phyloP scores from a whole-genome alignment of 2,329 filamentous ascomycete species.

The Trichoderma sp. region DNA sequence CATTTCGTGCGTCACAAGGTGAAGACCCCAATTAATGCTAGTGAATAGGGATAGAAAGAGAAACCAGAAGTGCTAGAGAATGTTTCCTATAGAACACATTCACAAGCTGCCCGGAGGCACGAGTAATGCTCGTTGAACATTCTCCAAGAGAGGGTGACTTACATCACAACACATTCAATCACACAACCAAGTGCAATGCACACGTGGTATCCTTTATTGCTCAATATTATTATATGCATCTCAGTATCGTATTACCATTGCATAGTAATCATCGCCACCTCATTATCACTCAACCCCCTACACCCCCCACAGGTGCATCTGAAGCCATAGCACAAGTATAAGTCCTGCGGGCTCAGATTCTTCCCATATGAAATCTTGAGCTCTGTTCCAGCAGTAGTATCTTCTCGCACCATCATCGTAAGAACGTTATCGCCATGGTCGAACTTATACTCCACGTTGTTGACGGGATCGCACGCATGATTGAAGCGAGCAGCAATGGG shows the following conservation, averaged over 20 bases:
- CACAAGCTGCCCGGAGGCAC: not conserved
- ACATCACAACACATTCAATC: not conserved
- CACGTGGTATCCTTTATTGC: not conserved
- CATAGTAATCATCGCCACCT: not conserved
- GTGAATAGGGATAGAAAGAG: not conserved
- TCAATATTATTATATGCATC: not conserved
- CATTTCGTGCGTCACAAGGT: not conserved
- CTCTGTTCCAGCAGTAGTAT: constrained; percentile 44
- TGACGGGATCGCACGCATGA: constrained; percentile 48
- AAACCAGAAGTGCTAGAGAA: not conserved
- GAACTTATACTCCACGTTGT: constrained; percentile 46
- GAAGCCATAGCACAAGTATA: constrained; percentile 51
- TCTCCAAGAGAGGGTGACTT: not conserved
- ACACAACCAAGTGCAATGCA: not conserved
- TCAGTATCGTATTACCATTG: constrained; percentile 1
- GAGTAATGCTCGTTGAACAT: not conserved
- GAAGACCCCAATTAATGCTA: not conserved
- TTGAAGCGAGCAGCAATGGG: constrained; percentile 55
- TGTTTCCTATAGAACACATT: not conserved
- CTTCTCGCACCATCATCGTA: constrained; percentile 38
- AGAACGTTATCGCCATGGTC: constrained; percentile 36
- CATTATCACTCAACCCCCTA: constrained; percentile 25
- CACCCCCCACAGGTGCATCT: constrained; percentile 51
- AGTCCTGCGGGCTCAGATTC: constrained; percentile 31
- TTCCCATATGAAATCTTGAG: constrained; percentile 50